Percentiles rank a stretch among this genome's conserved stretches.
Conservation (phyloP, 192 early-diverging fungal genomes). For the Ambispora gerdemannii region DNA sequence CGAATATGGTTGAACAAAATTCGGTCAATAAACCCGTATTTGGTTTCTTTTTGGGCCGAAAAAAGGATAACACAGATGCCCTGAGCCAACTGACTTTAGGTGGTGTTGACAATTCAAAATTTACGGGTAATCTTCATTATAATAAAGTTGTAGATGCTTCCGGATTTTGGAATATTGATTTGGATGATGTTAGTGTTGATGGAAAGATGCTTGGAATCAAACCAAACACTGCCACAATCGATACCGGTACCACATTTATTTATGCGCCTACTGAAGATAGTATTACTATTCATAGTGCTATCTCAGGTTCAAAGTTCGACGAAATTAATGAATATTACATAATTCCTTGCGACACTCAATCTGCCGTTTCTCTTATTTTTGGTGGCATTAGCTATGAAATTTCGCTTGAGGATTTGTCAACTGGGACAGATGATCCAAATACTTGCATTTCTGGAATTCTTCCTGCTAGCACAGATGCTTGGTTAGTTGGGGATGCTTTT, state of each 20-base stretch:
- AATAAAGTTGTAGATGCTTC: not conserved
- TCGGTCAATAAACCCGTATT: too few relatives aligned
- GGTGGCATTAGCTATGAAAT: not conserved
- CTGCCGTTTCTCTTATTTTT: not conserved
- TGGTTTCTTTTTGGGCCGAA: too few relatives aligned
- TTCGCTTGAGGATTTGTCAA: not conserved
- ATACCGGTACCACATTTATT: slow-evolving; percentile 55
- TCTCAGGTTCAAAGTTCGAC: slow-evolving; percentile 39
- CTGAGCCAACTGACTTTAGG: slow-evolving; percentile 25
- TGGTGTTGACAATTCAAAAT: not conserved
- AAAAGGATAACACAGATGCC: too few relatives aligned
- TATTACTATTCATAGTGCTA: slow-evolving; percentile 38
- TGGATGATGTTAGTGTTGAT: slow-evolving; percentile 20
- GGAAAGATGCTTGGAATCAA: not conserved
- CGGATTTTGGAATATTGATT: slow-evolving; percentile 2
- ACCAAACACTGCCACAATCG: slow-evolving; percentile 23
- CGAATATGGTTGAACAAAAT: too few relatives aligned
- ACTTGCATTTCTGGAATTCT: slow-evolving; percentile 35
- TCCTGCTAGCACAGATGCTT: slow-evolving; percentile 18
- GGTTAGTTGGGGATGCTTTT: slow-evolving; percentile 49
- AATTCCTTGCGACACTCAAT: not conserved
- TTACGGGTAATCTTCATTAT: not conserved
- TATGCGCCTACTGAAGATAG: slow-evolving; percentile 40
- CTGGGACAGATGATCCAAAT: not conserved
- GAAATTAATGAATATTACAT: slow-evolving; percentile 1